Evolutionary conservation across 768 basidiomycete species (phyloP).

Genomic region (Lyophyllum atratum): DNA sequence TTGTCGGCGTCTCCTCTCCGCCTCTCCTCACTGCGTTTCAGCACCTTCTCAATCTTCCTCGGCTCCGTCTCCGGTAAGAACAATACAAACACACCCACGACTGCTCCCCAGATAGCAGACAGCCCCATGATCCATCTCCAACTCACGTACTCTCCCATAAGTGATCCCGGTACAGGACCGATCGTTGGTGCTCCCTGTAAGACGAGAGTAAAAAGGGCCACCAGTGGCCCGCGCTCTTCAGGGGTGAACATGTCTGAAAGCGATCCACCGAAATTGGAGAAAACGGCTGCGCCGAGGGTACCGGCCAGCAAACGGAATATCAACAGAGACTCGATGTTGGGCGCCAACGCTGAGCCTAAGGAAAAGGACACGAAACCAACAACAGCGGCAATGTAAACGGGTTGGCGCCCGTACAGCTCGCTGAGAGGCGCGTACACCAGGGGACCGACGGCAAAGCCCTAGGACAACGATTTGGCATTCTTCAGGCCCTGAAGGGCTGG

Average conservation of each 20-base stretch:
- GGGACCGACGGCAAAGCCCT: conserved; percentile 18
- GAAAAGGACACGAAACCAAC: conserved; percentile 1
- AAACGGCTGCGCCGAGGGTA: conserved; percentile 2
- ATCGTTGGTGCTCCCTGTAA: conserved; percentile 14
- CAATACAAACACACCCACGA: neutral
- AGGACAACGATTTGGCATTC: neutral
- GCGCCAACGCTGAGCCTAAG: conserved; percentile 3
- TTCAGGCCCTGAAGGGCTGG: neutral
- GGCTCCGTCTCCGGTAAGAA: conserved; percentile 3
- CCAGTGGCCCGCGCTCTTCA: conserved; percentile 14
- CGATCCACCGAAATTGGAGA: conserved; percentile 16
- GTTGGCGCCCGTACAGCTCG: conserved; percentile 13
- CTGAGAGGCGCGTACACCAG: conserved; percentile 14
- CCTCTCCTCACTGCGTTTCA: neutral
- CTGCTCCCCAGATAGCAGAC: conserved; percentile 1
- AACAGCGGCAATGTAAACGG: conserved; percentile 6
- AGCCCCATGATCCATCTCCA: conserved; percentile 15
- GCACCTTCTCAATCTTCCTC: neutral
- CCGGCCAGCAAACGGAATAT: conserved; percentile 3
- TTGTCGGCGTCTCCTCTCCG: neutral
- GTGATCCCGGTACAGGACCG: conserved; percentile 7
- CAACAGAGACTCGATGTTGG: conserved; percentile 2
- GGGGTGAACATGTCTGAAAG: conserved; percentile 18
- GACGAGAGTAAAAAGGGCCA: conserved; percentile 12
- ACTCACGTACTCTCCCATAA: conserved; percentile 7